phyloP scores from a whole-genome alignment of 352 stramenopile genomes.

The Phytophthora sp. region DNA sequence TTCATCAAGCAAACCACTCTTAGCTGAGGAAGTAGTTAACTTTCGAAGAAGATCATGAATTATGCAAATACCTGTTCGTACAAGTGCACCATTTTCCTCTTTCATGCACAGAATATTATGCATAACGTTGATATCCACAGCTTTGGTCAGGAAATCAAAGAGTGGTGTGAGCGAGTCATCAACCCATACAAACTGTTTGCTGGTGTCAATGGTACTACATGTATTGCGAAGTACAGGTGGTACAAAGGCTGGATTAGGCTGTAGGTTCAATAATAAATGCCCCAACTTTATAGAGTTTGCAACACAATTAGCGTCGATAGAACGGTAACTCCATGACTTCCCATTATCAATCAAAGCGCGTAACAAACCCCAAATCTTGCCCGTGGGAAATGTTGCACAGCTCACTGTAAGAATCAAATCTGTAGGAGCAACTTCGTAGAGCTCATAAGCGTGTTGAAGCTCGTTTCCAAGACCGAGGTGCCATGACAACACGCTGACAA shows the following conservation, averaged over 20 bases:
- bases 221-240: background rate
- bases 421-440: constrained; percentile 2
- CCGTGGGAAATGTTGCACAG: too few species aligned
- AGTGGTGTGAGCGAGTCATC: constrained; percentile 18
- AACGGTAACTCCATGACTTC: background rate
- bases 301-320: background rate
- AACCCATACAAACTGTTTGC: background rate
- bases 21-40: constrained; percentile 48
- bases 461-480: constrained; percentile 25
- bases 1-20: constrained; percentile 47
- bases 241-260: constrained; percentile 17
- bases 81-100: constrained; percentile 21
- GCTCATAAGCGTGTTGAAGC: constrained; percentile 13
- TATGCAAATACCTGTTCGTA: constrained; percentile 44
- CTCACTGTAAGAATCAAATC: too few species aligned
- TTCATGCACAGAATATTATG: constrained; percentile 7
- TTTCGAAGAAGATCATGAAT: constrained; percentile 62
- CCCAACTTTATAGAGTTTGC: constrained; percentile 5
- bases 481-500: constrained; percentile 18
- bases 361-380: constrained; percentile 15
- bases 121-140: constrained; percentile 2
- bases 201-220: background rate
- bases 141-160: constrained; percentile 22
- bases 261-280: constrained; percentile 21
- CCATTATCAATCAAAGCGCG: background rate